Conservation (phyloP, 2,329 filamentous ascomycete genomes). For the Fusarium sp. region DNA sequence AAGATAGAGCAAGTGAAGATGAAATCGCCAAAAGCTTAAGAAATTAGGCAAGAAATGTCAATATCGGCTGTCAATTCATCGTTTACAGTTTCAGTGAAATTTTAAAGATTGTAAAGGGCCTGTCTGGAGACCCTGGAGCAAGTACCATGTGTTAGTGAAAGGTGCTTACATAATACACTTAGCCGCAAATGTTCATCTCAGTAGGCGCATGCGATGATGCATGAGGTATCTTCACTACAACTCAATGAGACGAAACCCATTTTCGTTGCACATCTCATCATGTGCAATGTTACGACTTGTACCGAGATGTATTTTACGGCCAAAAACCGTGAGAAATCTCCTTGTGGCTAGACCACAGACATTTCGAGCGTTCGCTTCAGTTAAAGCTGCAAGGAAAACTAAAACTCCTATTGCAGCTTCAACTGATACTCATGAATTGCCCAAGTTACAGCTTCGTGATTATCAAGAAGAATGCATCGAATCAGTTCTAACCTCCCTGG, state of each 20-base stretch:
- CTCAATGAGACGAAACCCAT: constrained; percentile 12
- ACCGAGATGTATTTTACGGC: constrained; percentile 45
- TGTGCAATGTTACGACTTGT: constrained; percentile 53
- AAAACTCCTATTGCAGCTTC: constrained; percentile 23
- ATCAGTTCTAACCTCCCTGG: constrained; percentile 76
- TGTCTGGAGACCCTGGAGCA: background rate
- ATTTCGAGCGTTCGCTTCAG: constrained; percentile 42
- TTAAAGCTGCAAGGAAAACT: background rate
- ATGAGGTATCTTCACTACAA: constrained; percentile 10
- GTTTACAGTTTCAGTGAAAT: constrained; percentile 1
- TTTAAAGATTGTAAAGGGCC: background rate
- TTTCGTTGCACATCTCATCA: constrained; percentile 41
- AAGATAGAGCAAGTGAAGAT: background rate
- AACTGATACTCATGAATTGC: constrained; percentile 24
- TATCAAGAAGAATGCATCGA: constrained; percentile 95
- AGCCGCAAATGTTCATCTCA: background rate
- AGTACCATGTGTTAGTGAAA: constrained; percentile 8
- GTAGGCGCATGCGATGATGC: background rate
- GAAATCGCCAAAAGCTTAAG: background rate
- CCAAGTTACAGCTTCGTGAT: constrained; percentile 72
- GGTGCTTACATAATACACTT: constrained; percentile 37
- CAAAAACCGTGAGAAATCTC: constrained; percentile 17
- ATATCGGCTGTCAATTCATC: constrained; percentile 15
- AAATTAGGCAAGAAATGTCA: background rate
- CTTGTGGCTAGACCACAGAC: constrained; percentile 12